Evolutionary conservation across 2,329 filamentous ascomycete genomes (phyloP).

Genomic region (Pyricularia grisea): DNA sequence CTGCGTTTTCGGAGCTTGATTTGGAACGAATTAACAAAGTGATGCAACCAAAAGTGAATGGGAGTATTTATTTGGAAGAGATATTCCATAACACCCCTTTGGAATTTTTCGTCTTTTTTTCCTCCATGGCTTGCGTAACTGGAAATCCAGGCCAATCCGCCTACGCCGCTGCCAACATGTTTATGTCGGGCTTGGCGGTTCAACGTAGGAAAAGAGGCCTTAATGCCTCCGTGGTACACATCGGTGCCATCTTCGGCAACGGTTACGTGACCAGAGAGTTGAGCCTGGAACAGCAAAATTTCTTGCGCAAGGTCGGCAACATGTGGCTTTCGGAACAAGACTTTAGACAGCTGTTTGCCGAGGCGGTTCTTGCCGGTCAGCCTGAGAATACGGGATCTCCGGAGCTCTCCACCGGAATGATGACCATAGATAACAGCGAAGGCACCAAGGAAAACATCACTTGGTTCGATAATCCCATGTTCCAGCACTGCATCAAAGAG

Average conservation of each 20-base stretch:
- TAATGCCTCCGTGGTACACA: neutral
- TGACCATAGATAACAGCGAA: neutral
- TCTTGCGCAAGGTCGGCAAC: constrained; percentile 5
- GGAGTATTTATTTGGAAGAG: constrained; percentile 14
- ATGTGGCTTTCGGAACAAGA: constrained; percentile 1
- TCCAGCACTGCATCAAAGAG: neutral
- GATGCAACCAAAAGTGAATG: constrained; percentile 16
- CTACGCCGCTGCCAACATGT: constrained; percentile 3
- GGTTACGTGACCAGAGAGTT: neutral
- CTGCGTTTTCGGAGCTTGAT: neutral
- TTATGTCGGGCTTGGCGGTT: neutral
- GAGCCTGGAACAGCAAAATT: neutral
- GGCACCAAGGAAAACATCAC: neutral
- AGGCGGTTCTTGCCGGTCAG: neutral
- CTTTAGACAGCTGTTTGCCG: neutral
- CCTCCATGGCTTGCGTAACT: neutral
- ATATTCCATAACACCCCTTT: constrained; percentile 11
- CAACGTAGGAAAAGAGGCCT: constrained; percentile 8
- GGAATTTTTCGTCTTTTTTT: constrained; percentile 9
- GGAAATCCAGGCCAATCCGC: neutral
- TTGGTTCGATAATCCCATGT: neutral
- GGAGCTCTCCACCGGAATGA: constrained; percentile 1
- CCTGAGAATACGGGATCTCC: neutral
- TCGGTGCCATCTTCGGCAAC: constrained; percentile 1
- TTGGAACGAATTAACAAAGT: neutral